Conservation (phyloP, 139 green algal genomes). For the Auxenochlorella protothecoides region DNA sequence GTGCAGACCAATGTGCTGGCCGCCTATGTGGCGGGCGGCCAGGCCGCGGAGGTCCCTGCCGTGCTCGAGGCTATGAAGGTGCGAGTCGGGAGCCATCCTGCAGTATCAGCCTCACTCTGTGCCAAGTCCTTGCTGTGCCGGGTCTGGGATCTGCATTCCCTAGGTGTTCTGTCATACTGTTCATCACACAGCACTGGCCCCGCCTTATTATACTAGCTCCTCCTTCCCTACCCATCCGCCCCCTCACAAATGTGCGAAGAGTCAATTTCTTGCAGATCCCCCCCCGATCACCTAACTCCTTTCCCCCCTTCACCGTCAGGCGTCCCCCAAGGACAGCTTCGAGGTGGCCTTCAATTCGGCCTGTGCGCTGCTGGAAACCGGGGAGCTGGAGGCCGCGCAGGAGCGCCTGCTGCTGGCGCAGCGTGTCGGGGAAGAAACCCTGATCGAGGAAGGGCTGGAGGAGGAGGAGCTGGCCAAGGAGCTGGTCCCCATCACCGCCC, state of each 20-base stretch:
- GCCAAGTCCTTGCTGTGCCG: no score
- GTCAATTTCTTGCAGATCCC: no score
- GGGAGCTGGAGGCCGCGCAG: conserved; percentile 48
- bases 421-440: conserved; percentile 61
- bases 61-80: conserved; percentile 61
- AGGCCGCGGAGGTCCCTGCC: conserved; percentile 46
- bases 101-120: no score
- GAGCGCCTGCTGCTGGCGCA: conserved; percentile 59
- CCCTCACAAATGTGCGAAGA: no score
- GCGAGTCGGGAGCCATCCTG: not conserved
- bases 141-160: no score
- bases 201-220: no score
- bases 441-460: conserved; percentile 75
- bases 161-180: no score
- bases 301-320: not conserved
- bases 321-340: conserved; percentile 47
- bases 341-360: conserved; percentile 79
- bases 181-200: no score
- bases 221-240: no score
- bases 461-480: conserved; percentile 79
- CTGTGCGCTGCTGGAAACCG: conserved; percentile 48
- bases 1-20: conserved; percentile 76
- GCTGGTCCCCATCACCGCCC: conserved; percentile 65
- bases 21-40: conserved; percentile 59
- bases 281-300: not conserved